phyloP scores from a whole-genome alignment of 805 yeast species.

The Groenewaldozyma tartarivorans region DNA sequence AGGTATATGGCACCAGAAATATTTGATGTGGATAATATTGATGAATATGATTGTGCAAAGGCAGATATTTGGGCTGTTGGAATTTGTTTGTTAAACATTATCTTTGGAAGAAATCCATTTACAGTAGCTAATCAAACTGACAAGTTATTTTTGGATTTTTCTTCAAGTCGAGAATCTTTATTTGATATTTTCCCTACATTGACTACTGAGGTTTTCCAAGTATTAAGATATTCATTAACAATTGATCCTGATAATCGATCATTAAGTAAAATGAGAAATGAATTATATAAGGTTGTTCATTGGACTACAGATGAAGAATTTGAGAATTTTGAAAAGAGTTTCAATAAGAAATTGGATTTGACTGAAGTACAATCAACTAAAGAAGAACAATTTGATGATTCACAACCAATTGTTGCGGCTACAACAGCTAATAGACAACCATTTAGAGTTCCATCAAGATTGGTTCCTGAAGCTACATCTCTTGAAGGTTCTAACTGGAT shows the following conservation, averaged over 20 bases:
- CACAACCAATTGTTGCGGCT: slow-evolving; percentile 13
- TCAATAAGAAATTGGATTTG: background rate
- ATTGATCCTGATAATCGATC: slow-evolving; percentile 83
- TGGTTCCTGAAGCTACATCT: slow-evolving; percentile 8
- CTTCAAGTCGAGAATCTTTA: slow-evolving; percentile 76
- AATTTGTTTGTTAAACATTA: slow-evolving; percentile 67
- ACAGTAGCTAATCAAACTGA: slow-evolving; percentile 71
- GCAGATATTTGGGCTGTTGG: slow-evolving; percentile 90
- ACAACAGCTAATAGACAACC: slow-evolving; percentile 25
- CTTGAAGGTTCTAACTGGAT: slow-evolving; percentile 14
- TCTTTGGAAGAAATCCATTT: slow-evolving; percentile 86
- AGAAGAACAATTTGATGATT: slow-evolving; percentile 3
- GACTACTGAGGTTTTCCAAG: slow-evolving; percentile 81
- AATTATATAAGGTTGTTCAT: slow-evolving; percentile 48
- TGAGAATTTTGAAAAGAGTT: slow-evolving; percentile 23
- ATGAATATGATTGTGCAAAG: slow-evolving; percentile 63
- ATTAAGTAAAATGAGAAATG: slow-evolving; percentile 48
- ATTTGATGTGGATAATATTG: slow-evolving; percentile 42
- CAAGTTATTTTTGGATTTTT: slow-evolving; percentile 75
- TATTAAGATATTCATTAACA: slow-evolving; percentile 64
- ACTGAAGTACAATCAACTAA: slow-evolving; percentile 1
- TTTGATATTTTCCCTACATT: slow-evolving; percentile 87
- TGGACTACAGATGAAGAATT: slow-evolving; percentile 80
- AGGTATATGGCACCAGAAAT: slow-evolving; percentile 94
- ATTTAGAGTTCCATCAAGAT: slow-evolving; percentile 24